A percentile compares a stretch with the other conserved stretches of the same genome.
These are phyloP conservation scores for Aureobasidium uvarum DNA, from an alignment of 2,329 filamentous ascomycete species.

Conservation along the genomic window DNA sequence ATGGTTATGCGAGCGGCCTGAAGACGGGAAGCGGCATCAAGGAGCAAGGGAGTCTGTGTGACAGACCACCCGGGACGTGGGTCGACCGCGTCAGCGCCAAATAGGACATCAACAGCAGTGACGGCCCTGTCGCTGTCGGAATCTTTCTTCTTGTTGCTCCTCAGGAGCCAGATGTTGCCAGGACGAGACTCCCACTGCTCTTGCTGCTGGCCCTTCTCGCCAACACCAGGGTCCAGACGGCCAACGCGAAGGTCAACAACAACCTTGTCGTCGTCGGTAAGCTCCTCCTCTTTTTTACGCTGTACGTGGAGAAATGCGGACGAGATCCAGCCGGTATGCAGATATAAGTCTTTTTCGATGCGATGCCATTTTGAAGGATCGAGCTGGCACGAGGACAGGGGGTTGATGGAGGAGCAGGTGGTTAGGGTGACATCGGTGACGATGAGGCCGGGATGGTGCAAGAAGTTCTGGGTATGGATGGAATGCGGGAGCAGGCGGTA, in stretches of 20 bases:
- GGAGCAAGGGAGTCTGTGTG: slow-evolving; percentile 67
- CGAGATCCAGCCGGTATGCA: slow-evolving; percentile 69
- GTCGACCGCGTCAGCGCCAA: slow-evolving; percentile 88
- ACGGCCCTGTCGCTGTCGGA: slow-evolving; percentile 73
- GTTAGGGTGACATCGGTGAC: slow-evolving; percentile 81
- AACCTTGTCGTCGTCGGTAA: slow-evolving; percentile 70
- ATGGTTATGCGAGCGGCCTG: slow-evolving; percentile 75
- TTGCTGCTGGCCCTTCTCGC: slow-evolving; percentile 55
- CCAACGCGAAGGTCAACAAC: slow-evolving; percentile 76
- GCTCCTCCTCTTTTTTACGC: slow-evolving; percentile 81
- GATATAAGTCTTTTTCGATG: slow-evolving; percentile 84
- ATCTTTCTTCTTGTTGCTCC: slow-evolving; percentile 67
- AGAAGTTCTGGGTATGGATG: slow-evolving; percentile 80
- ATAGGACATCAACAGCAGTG: slow-evolving; percentile 81
- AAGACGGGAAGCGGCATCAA: slow-evolving; percentile 61
- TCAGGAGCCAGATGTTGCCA: slow-evolving; percentile 77
- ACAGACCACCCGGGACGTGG: slow-evolving; percentile 83
- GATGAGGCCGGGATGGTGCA: slow-evolving; percentile 76
- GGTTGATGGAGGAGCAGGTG: slow-evolving; percentile 71
- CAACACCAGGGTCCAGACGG: slow-evolving; percentile 64
- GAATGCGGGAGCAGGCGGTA: slow-evolving; percentile 82
- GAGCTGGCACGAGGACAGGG: slow-evolving; percentile 67
- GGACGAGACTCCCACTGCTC: slow-evolving; percentile 75
- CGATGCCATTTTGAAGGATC: slow-evolving; percentile 74
- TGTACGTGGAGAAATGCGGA: slow-evolving; percentile 79